Evolutionary conservation across 768 basidiomycete species (phyloP), one percentile per base, ranked within the genome.

Genomic region (Strobilomyces confusus): DNA sequence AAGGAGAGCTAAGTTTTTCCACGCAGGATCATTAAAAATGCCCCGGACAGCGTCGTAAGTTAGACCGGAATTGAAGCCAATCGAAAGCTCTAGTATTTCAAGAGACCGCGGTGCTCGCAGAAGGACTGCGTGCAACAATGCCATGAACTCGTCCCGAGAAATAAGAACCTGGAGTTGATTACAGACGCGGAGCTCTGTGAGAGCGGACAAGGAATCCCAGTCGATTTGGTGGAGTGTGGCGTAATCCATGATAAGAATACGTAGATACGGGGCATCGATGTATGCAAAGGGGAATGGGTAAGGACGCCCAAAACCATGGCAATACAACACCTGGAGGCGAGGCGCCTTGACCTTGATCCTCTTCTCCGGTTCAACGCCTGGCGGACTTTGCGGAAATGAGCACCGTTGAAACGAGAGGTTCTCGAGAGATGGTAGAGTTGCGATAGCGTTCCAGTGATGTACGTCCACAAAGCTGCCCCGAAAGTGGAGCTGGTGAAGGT

Each of bases 401-500:
- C 33, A 33, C 2, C 14, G 1, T 1, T 1, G 12, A 15, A 33
- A 33, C 11, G 5, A 2, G 2, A 33, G 33, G 11, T 33, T 1
- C 14, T 33, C 33, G 11, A 33, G 33, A 2, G 14, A 33, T 12
- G 9, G 14, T 14, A 33, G 33, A 13, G 33, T 33, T 12, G 33
- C 33, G 2, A 33, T 33, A 13, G 33, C 11, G 33, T 33, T 2
- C 33, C 33, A 33, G 12, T 33, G 33, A 12, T 33, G 12, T 33
- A 1, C 14, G 33, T 33, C 14, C 33, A 33, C 33, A 5, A 14
- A 14, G 33, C 33, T 33, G 5, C 2, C 1, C 1, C 9, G 41
- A 42, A 68, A 61, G 8, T 15, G 12, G 42, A 67, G 50, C 9
- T 43, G 3, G 29, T 40, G 58, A 20, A 68, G 43, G 44, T 61